These are phyloP conservation scores for Fusarium sp. DNA, from an alignment of 2,329 filamentous ascomycete species.

Conservation along the genomic window DNA sequence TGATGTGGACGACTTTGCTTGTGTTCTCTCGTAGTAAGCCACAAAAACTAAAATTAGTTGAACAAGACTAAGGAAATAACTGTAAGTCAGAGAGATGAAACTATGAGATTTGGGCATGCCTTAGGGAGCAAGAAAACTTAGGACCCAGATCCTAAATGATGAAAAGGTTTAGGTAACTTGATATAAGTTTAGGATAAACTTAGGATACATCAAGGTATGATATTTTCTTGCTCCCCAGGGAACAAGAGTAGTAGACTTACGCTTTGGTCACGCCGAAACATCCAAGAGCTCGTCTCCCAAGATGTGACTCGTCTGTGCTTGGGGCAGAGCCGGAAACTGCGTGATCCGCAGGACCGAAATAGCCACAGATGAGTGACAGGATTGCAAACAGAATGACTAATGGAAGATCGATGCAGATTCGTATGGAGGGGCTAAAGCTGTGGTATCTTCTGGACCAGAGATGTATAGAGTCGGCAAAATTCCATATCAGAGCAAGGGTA, in stretches of 20 bases:
- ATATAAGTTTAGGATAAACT: neutral
- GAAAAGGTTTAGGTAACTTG: too few species aligned
- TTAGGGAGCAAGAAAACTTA: neutral
- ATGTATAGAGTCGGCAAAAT: neutral
- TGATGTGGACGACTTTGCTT: neutral
- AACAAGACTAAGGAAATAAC: neutral
- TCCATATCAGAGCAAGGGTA: constrained; percentile 9
- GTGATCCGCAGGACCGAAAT: constrained; percentile 5
- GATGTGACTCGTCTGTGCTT: constrained; percentile 20
- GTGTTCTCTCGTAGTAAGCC: constrained; percentile 11
- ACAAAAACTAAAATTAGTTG: constrained; percentile 8
- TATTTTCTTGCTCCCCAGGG: neutral
- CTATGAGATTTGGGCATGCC: neutral
- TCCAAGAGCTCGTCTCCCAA: constrained; percentile 8
- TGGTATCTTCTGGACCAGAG: constrained; percentile 4
- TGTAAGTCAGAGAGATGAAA: neutral
- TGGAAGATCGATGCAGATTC: neutral
- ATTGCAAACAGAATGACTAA: neutral
- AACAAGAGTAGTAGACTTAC: neutral
- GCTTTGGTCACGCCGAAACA: constrained; percentile 24
- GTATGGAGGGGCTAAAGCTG: neutral
- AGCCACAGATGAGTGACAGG: neutral
- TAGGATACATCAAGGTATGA: neutral
- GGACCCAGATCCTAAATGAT: neutral
- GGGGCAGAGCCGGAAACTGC: neutral